phyloP scores from a whole-genome alignment of 148 eudicot species.

The Chenopodium formosanum region DNA sequence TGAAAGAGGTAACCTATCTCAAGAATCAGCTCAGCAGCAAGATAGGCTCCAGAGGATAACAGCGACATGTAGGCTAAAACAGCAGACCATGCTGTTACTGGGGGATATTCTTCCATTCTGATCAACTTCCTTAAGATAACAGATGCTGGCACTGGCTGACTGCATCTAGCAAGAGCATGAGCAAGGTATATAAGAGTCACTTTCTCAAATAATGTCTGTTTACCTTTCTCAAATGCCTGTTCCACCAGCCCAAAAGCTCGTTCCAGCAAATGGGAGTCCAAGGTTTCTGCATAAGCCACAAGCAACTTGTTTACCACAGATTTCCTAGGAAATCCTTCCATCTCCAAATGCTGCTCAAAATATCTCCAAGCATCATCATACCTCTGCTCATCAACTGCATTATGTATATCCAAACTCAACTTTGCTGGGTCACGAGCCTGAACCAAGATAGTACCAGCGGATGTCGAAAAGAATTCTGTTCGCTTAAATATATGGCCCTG shows the following conservation, averaged over 20 bases:
- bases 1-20: conserved; percentile 87
- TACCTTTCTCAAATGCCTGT: conserved; percentile 63
- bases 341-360: conserved; percentile 67
- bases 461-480: conserved; percentile 37
- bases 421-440: conserved; percentile 82
- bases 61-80: conserved; percentile 71
- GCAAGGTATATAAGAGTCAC: conserved; percentile 70
- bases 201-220: conserved; percentile 63
- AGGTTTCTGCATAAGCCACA: conserved; percentile 53
- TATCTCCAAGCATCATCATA: conserved; percentile 67
- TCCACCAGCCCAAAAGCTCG: conserved; percentile 71
- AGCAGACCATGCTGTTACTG: conserved; percentile 71
- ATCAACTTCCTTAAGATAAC: conserved; percentile 72
- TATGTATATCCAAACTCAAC: conserved; percentile 55
- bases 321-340: conserved; percentile 94
- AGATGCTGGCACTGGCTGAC: conserved; percentile 58
- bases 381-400: conserved; percentile 61
- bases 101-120: conserved; percentile 63
- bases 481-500: conserved; percentile 14
- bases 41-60: conserved; percentile 66
- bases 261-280: conserved; percentile 55
- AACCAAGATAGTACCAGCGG: conserved; percentile 59
- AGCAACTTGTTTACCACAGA: conserved; percentile 55
- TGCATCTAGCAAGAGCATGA: conserved; percentile 60
- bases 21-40: conserved; percentile 82